A percentile compares a stretch with the other conserved stretches of the same genome.
These are phyloP conservation scores for Apium graveolens DNA, from an alignment of 129 eudicot species.

Conservation along the genomic window DNA sequence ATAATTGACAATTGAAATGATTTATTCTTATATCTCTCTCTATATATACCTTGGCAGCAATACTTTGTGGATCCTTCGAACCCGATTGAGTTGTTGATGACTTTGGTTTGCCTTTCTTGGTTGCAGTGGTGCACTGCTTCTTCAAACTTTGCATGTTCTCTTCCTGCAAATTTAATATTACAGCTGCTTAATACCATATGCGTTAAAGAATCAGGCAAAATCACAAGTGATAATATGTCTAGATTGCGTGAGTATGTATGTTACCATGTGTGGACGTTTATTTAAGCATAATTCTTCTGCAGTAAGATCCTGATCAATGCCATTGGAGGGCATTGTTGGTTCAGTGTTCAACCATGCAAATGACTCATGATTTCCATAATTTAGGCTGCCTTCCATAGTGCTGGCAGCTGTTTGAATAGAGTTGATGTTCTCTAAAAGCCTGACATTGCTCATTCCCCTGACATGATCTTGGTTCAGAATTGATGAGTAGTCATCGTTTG, in stretches of 20 bases:
- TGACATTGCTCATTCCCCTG: conserved; percentile 24
- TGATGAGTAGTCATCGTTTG: conserved; percentile 26
- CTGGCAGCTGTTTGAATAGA: conserved; percentile 25
- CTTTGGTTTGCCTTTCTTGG: conserved; percentile 61
- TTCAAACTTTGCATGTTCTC: conserved; percentile 57
- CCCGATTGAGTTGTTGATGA: conserved; percentile 25
- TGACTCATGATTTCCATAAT: conserved; percentile 23
- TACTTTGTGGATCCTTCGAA: conserved; percentile 83
- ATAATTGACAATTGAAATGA: background rate
- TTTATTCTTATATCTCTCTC: background rate
- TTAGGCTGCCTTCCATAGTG: conserved; percentile 17
- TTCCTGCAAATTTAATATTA: conserved; percentile 30
- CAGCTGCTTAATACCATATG: background rate
- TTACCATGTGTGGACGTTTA: conserved; percentile 47
- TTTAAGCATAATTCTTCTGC: conserved; percentile 40
- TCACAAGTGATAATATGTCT: background rate
- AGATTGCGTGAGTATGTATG: conserved; percentile 11
- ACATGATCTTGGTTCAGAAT: conserved; percentile 22
- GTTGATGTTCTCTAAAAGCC: conserved; percentile 32
- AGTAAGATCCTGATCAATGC: conserved; percentile 23
- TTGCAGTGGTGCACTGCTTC: conserved; percentile 59
- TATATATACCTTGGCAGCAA: conserved; percentile 80
- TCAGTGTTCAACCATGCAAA: conserved; percentile 57
- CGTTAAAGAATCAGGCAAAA: background rate
- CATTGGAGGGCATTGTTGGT: conserved; percentile 8